These are phyloP conservation scores for Cinnamomum micranthum DNA, from an alignment of 164 flowering plant species.

Conservation along the genomic window DNA sequence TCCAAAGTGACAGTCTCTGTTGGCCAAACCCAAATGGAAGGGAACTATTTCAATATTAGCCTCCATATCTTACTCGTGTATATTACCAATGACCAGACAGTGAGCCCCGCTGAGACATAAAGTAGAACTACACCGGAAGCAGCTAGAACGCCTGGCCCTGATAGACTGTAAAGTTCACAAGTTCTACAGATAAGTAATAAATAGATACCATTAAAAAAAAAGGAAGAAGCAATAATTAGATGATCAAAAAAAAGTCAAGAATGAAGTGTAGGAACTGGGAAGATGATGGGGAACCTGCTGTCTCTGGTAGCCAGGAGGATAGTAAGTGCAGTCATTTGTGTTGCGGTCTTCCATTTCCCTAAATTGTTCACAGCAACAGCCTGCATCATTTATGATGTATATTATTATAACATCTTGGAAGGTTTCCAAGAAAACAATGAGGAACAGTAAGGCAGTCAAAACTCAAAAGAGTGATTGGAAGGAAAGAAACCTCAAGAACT, in stretches of 20 bases:
- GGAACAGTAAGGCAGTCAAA: neutral
- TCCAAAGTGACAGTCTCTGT: neutral
- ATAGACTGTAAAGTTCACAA: slow-evolving; percentile 44
- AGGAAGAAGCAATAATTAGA: too few species aligned
- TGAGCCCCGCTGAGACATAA: slow-evolving; percentile 84
- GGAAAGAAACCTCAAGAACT: slow-evolving; percentile 67
- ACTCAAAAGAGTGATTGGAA: neutral
- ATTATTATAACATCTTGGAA: neutral
- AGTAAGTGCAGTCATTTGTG: slow-evolving; percentile 90
- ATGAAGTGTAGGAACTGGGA: neutral
- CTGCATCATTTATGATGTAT: slow-evolving; percentile 28
- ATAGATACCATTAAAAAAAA: too few species aligned
- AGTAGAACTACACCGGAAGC: slow-evolving; percentile 69
- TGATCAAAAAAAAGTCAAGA: neutral
- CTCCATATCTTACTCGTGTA: slow-evolving; percentile 87
- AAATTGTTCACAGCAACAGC: slow-evolving; percentile 95
- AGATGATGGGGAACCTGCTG: slow-evolving; percentile 45
- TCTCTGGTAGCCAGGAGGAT: slow-evolving; percentile 81
- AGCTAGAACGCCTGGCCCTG: slow-evolving; percentile 47
- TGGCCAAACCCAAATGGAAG: neutral
- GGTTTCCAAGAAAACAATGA: neutral
- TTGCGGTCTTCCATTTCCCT: slow-evolving; percentile 98
- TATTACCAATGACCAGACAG: slow-evolving; percentile 80
- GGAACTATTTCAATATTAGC: slow-evolving; percentile 57
- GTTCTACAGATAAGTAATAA: neutral